Evolutionary conservation across 2,329 filamentous ascomycete genomes (phyloP).

Genomic region (Sporothrix sp.): DNA sequence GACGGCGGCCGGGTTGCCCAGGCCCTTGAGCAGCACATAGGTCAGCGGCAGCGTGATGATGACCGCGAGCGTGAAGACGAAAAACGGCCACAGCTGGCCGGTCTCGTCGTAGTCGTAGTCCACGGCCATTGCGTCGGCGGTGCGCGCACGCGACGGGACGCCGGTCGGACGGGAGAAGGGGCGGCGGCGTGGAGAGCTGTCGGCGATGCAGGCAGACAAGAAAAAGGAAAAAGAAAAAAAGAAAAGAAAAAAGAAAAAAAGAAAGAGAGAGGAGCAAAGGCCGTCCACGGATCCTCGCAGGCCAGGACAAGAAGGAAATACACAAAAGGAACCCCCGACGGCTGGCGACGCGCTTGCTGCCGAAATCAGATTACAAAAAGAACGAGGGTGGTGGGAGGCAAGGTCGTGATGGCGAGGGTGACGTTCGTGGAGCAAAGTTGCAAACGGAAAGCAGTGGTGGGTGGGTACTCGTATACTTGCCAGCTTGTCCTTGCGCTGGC

Average conservation of each 20-base stretch:
- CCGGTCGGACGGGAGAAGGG: no score
- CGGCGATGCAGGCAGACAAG: no score
- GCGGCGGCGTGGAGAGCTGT: no score
- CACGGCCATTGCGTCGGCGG: constrained; percentile 60
- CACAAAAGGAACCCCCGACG: no score
- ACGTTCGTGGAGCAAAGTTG: not conserved
- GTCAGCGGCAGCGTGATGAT: constrained; percentile 85
- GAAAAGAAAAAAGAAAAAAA: not conserved
- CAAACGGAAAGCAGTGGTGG: not conserved
- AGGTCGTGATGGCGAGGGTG: not conserved
- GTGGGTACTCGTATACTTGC: not conserved
- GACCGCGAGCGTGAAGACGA: constrained; percentile 81
- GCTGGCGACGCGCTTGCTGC: no score
- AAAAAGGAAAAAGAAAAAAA: not conserved
- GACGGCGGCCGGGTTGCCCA: constrained; percentile 65
- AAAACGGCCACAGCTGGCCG: constrained; percentile 98
- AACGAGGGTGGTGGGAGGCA: no score
- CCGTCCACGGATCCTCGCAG: no score
- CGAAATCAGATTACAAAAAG: no score
- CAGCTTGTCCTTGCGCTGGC: not conserved
- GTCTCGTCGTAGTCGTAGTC: constrained; percentile 98
- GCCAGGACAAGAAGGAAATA: not conserved
- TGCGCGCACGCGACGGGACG: not conserved
- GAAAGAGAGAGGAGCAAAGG: not conserved
- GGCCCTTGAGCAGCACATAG: constrained; percentile 74